Base-by-base conservation (phyloP, 441 rosid species). In the Pelargonium myrrhifolium region DNA sequence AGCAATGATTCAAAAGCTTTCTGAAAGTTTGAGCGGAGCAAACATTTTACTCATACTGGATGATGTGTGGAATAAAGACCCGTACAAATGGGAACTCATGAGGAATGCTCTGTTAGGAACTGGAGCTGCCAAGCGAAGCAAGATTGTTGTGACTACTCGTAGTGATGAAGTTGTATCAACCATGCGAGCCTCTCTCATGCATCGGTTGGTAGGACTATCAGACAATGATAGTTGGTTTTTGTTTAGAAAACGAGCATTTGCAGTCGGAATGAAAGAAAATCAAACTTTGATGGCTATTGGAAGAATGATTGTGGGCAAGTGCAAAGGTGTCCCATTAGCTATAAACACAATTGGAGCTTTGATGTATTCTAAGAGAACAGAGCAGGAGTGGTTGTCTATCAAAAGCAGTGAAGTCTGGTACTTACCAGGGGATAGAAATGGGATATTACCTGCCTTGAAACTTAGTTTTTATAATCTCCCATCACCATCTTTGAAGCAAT, bases 11-110 rank as follows among this genome's bases (percentile, higher is more conserved):
- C 12, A 11, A 7, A 31, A 12, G 9, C 66, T 70, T 9, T 12
- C 20, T n/a, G 56, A 70, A 10, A 12, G 11, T 3, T 21, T 70
- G 53, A 49, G 31, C 8, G 68, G 55, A 17, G 40, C 21, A 9
- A 53, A 24, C 3, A 55, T 21, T 28, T 31, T 62, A n/a, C 65
- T 62, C 31, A 26, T 62, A 31, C 43, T 62, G 8, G 65, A 62
- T 64, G 73, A 70, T 64, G 73, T 70, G 53, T 70, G 73, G 73
- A 70, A 70, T n/a, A 43, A 56, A 39, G 64, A 70, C 9, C 22
- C n/a, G 20, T n/a, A 39, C 1, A 53, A 64, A 17, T 70, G 73
- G 73, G 64, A 64, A 5, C 22, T 28, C 2, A 31, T 70, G 56
- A 53, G 21, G 53, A 22, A 11, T 28, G 31, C 63, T 53, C 18